Evolutionary conservation across 2,329 filamentous ascomycete genomes (phyloP), one percentile per base, ranked within the genome.

Genomic region (Penicillium oxalicum): DNA sequence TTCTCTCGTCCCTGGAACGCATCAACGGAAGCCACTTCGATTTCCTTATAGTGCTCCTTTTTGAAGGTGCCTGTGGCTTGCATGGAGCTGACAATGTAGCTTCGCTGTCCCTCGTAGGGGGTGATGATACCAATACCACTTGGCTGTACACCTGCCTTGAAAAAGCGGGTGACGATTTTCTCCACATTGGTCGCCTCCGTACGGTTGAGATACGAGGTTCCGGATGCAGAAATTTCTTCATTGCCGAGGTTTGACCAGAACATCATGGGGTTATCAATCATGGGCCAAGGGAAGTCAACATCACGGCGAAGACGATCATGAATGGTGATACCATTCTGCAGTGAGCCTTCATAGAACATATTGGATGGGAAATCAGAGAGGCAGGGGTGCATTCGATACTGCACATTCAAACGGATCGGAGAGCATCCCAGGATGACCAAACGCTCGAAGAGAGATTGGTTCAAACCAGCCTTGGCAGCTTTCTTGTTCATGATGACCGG

Each of bases 401-500:
- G 93, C 34, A 95, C 91, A 61, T 95, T 95, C 47, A 98, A 80
- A 45, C 91, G 87, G 59, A 96, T 96, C 6, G 93, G 93, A 35
- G 86, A 84, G 61, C 90, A 86, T 39, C 87, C 86, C n/a, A 97
- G 80, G 62, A 91, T 89, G 60, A 97, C 91, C 44, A 98, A 79
- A 61, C 93, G 89, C 74, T 98, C 93, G 64, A 98, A 98, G 8
- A 98, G 78, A n/a, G 91, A 97, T 70, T 97, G 93, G 71, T 97
- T 96, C 12, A 98, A 78, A 52, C 93, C 93, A 47, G 93, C 93
- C 72, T 97, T 97, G 53, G 93, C 93, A 11, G 93, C 93, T 73
- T 97, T 97, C 79, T 98, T 98, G 79, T 98, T 98, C 91, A 98
- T 98, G 66, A 98, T 97, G 61, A 98, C 93, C 1, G 93, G 93